Evolutionary conservation across 768 basidiomycete species (phyloP).

Genomic region (Pisolithus marmoratus): DNA sequence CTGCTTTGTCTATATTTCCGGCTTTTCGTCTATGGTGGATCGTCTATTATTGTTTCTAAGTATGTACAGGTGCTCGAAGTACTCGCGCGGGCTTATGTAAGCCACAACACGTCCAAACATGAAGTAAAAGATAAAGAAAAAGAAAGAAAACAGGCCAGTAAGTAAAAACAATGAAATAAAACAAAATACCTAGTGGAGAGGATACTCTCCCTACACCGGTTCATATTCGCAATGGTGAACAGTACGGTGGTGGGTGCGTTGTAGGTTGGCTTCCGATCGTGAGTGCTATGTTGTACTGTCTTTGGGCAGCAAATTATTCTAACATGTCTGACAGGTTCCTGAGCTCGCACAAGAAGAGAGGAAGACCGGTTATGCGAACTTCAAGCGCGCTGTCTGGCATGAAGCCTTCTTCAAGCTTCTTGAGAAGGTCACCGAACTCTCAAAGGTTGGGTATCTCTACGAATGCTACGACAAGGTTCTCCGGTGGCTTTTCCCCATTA

Average conservation of each 20-base stretch:
- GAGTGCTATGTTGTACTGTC: not conserved
- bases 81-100: no score
- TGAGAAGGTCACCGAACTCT: conserved; percentile 12
- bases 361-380: conserved; percentile 22
- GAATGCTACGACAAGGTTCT: conserved; percentile 25
- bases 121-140: no score
- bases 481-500: conserved; percentile 28
- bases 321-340: not conserved
- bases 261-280: conserved; percentile 38
- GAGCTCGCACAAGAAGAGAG: conserved; percentile 22
- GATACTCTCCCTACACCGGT: no score
- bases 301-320: not conserved
- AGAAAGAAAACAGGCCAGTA: no score
- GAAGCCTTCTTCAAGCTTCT: conserved; percentile 25
- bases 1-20: no score
- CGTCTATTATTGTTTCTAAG: no score
- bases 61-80: no score
- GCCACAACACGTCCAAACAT: no score
- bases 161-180: no score
- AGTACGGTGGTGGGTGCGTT: conserved; percentile 28
- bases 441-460: conserved; percentile 16
- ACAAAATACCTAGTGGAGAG: no score
- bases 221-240: conserved; percentile 28
- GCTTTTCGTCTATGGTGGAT: no score
- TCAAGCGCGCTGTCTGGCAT: conserved; percentile 35